Evolutionary conservation across 1,139 yeast genomes (phyloP).

Genomic region (Protomyces lactucae-debilis): DNA sequence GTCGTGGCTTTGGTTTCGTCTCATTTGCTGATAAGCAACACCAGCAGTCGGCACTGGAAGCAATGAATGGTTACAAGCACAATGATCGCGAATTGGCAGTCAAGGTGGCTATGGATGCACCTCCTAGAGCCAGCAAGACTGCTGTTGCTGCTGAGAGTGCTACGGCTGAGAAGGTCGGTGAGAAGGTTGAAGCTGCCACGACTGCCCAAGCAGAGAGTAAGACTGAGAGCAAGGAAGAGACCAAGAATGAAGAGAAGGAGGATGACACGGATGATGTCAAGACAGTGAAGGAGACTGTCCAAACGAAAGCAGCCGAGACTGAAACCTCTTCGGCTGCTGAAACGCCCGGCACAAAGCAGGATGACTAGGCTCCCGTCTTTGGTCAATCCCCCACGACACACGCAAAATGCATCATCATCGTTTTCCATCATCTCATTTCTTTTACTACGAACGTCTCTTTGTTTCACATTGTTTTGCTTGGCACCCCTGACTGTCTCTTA

Average conservation of each 20-base stretch:
- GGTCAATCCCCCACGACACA: too few relatives aligned
- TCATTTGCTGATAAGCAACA: constrained; percentile 47
- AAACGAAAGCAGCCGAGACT: neutral
- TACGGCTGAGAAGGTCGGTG: neutral
- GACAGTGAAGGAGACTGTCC: neutral
- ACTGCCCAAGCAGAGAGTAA: neutral
- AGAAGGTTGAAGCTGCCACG: neutral
- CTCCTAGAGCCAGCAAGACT: neutral
- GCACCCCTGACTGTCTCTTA: too few relatives aligned
- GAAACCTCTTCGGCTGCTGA: neutral
- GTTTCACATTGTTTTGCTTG: too few relatives aligned
- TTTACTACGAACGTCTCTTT: too few relatives aligned
- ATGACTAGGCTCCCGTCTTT: neutral
- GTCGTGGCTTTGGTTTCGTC: constrained; percentile 52
- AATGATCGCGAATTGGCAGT: constrained; percentile 33
- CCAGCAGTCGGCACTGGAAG: constrained; percentile 47
- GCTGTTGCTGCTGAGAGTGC: neutral
- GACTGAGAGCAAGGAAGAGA: neutral
- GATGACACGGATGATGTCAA: neutral
- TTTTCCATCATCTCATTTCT: too few relatives aligned
- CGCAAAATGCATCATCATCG: too few relatives aligned
- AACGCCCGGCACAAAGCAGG: neutral
- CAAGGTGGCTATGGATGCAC: constrained; percentile 28
- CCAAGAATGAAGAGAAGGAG: neutral
- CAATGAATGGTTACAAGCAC: constrained; percentile 42